Conservation (phyloP, 345 rosid species). For the Salix purpurea region DNA sequence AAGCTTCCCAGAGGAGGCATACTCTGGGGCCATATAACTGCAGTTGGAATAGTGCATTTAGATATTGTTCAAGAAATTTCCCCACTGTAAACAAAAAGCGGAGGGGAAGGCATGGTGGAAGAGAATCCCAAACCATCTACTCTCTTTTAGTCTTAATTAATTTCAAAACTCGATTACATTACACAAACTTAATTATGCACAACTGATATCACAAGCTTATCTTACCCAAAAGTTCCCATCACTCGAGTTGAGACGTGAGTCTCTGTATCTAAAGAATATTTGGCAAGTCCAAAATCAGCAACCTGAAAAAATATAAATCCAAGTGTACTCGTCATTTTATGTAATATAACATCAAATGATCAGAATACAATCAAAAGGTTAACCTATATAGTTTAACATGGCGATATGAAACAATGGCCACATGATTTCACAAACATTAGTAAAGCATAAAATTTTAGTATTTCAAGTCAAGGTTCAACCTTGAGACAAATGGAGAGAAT, state of each 20-base stretch:
- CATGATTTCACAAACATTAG: background rate
- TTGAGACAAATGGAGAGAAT: background rate
- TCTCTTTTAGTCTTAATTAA: background rate
- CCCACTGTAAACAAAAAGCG: background rate
- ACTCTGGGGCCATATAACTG: constrained; percentile 35
- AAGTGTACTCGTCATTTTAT: background rate
- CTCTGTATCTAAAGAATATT: constrained; percentile 19
- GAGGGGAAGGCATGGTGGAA: background rate
- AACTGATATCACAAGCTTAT: background rate
- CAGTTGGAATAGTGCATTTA: background rate
- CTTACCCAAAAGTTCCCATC: constrained; percentile 31
- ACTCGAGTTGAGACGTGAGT: constrained; percentile 34
- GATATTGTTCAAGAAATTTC: background rate
- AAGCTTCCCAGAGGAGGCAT: constrained; percentile 30
- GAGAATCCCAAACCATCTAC: background rate
- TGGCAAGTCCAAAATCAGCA: constrained; percentile 31
- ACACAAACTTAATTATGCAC: background rate
- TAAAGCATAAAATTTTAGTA: background rate
- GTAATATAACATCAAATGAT: too few relatives aligned
- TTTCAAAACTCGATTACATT: background rate
- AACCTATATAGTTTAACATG: background rate
- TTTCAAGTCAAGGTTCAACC: background rate
- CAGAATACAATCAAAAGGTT: background rate
- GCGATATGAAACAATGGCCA: constrained; percentile 1
- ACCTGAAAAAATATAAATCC: constrained; percentile 13